Base-by-base conservation (phyloP, 2,329 filamentous ascomycete genomes). In the Geosmithia flava region DNA sequence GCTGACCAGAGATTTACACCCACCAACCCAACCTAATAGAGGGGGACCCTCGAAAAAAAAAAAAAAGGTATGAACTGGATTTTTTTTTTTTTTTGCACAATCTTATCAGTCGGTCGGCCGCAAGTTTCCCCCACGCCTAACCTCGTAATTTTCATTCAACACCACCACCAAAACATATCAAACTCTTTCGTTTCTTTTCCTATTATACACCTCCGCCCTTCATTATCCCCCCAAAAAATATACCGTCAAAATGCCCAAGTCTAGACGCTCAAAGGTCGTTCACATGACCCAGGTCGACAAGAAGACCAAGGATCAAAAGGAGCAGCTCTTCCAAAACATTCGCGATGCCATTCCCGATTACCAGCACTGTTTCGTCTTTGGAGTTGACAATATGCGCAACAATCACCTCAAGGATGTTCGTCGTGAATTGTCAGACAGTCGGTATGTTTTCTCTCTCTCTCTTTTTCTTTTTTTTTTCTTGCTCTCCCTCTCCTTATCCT, bases 311-410 rank as follows among this genome's bases (percentile, higher is more conserved):
- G 94, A 95, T 72, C 85, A 96, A 67, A 90, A 90, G 67, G 80
- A 90, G 62, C 83, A 84, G 62, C 83, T 97, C 53, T 95, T 91
- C 71, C 75, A 84, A 67, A 88, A 87, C 66, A 85, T 98, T 54
- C 88, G 89, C 66, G 83, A 90, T 64, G 83, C 82, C 60, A 76
- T 94, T 51, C 84, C 89, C 62, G 73, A 87, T 61, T 95, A 91
- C 75, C 80, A 89, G 68, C 81, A 91, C 74, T 85, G 91, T 70
- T 94, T 94, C 69, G 87, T 96, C 63, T 95, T 98, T 66, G 78
- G 79, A 60, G 83, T 98, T 57, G 87, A 95, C 63, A 96, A 97
- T 74, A 95, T 95, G 88, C 88, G 93, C 65, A 98, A 98, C 72
- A 94, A 83, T 58, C 90, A 95, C 68, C 72, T 97, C 60, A 95